These are phyloP conservation scores for Arthroderma sp. DNA, from an alignment of 2,329 filamentous ascomycete species.

Conservation along the genomic window DNA sequence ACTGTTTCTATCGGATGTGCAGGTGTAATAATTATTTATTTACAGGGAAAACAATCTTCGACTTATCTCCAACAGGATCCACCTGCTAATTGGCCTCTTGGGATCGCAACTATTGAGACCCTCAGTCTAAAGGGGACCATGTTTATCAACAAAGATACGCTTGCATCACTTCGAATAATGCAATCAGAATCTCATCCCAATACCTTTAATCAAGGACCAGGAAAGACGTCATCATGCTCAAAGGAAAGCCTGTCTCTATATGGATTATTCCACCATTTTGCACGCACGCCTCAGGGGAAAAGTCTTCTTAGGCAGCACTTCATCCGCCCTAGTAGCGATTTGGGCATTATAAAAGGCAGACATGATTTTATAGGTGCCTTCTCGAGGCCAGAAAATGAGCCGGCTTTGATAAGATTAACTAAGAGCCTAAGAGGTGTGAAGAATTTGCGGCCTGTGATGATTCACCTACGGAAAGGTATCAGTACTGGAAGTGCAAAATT, in stretches of 20 bases:
- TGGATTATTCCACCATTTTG: conserved; percentile 63
- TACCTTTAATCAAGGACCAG: conserved; percentile 59
- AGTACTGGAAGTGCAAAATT: conserved; percentile 39
- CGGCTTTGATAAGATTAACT: conserved; percentile 41
- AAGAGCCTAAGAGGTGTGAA: conserved; percentile 57
- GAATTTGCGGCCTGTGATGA: conserved; percentile 57
- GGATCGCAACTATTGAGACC: conserved; percentile 55
- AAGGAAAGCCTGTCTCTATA: conserved; percentile 79
- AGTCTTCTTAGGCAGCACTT: conserved; percentile 63
- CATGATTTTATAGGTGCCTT: conserved; percentile 58
- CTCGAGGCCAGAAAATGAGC: conserved; percentile 52
- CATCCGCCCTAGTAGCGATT: conserved; percentile 59
- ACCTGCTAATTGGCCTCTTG: conserved; percentile 42
- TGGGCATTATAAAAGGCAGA: conserved; percentile 55
- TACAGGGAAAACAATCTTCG: conserved; percentile 55
- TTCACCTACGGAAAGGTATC: conserved; percentile 66
- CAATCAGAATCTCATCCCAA: conserved; percentile 73
- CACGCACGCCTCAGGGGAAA: conserved; percentile 68
- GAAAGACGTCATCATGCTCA: conserved; percentile 45
- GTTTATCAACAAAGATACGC: conserved; percentile 69
- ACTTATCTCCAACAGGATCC: conserved; percentile 50
- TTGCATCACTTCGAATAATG: conserved; percentile 73
- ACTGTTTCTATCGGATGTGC: conserved; percentile 66
- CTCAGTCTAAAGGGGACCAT: conserved; percentile 55
- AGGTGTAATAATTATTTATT: conserved; percentile 69